Evolutionary conservation across 139 green algal species (phyloP).

Genomic region (Coccomyxa sp.): DNA sequence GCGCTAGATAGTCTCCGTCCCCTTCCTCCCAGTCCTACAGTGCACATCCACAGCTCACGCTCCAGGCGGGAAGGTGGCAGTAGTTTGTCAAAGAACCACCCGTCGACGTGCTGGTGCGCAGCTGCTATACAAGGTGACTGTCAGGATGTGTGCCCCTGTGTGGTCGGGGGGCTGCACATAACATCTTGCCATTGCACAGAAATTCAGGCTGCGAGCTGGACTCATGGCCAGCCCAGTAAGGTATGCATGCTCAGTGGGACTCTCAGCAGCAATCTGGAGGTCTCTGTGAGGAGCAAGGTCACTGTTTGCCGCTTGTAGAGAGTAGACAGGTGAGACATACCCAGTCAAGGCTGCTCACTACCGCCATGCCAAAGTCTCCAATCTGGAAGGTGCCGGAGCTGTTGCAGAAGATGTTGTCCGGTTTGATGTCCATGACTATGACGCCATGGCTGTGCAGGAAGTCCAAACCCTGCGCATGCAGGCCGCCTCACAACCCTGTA

Average conservation of each 20-base stretch:
- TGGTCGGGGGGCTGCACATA: too few species aligned
- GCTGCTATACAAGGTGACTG: too few species aligned
- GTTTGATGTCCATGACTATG: constrained; percentile 83
- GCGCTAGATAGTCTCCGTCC: constrained; percentile 75
- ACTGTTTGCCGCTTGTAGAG: background rate
- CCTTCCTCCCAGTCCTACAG: constrained; percentile 76
- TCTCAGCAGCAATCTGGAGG: background rate
- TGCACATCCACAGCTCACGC: background rate
- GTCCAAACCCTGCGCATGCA: constrained; percentile 46
- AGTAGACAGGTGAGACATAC: constrained; percentile 1
- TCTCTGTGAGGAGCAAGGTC: background rate
- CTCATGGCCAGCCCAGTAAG: background rate
- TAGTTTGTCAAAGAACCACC: background rate
- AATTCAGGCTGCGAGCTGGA: too few species aligned
- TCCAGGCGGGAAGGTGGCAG: background rate
- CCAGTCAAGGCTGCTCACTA: constrained; percentile 32
- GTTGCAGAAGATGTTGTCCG: constrained; percentile 70
- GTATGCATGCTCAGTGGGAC: background rate
- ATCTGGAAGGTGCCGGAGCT: constrained; percentile 50
- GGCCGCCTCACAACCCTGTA: background rate
- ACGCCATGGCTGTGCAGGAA: constrained; percentile 67
- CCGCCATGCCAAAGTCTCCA: constrained; percentile 69
- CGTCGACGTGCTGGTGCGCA: too few species aligned
- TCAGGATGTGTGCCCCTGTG: too few species aligned
- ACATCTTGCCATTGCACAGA: too few species aligned